Evolutionary conservation across 208 protist genomes (phyloP).

Genomic region (Endotrypanum monterogeii): DNA sequence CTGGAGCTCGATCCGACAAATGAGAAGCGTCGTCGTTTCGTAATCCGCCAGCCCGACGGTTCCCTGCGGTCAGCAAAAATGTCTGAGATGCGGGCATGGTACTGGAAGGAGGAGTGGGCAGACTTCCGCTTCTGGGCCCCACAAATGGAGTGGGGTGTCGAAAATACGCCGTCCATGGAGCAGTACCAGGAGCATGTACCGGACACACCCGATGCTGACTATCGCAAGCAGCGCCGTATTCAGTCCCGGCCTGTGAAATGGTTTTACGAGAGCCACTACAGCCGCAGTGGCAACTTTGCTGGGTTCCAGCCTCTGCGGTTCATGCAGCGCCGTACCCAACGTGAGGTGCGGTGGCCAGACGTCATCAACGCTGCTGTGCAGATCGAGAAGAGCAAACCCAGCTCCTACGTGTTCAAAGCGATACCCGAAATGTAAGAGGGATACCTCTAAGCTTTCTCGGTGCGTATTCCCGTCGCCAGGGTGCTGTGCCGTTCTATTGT

Average conservation of each 20-base stretch:
- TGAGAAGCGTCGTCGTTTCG: slow-evolving; percentile 92
- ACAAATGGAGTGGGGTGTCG: slow-evolving; percentile 94
- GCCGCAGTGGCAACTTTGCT: slow-evolving; percentile 89
- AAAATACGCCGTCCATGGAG: slow-evolving; percentile 91
- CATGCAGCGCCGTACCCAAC: slow-evolving; percentile 90
- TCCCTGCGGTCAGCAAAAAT: slow-evolving; percentile 94
- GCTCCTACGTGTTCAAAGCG: slow-evolving; percentile 87
- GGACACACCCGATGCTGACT: slow-evolving; percentile 90
- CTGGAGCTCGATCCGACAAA: slow-evolving; percentile 93
- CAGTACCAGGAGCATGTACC: slow-evolving; percentile 94
- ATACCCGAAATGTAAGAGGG: slow-evolving; percentile 85
- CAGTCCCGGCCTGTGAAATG: slow-evolving; percentile 92
- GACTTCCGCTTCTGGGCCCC: slow-evolving; percentile 95
- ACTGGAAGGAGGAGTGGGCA: slow-evolving; percentile 95
- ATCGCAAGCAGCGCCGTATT: slow-evolving; percentile 89
- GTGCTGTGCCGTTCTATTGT: neutral
- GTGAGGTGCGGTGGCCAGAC: slow-evolving; percentile 91
- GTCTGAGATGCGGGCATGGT: slow-evolving; percentile 95
- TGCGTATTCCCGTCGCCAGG: neutral
- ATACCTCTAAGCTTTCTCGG: neutral
- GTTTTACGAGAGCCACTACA: slow-evolving; percentile 96
- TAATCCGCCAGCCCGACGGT: slow-evolving; percentile 93
- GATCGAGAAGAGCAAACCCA: slow-evolving; percentile 82
- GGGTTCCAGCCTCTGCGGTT: slow-evolving; percentile 89
- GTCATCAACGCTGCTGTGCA: slow-evolving; percentile 90